Percentiles rank a stretch among this genome's conserved stretches.
These are phyloP conservation scores for Epicoccum nigrum DNA, from an alignment of 2,329 filamentous ascomycete species.

Conservation along the genomic window DNA sequence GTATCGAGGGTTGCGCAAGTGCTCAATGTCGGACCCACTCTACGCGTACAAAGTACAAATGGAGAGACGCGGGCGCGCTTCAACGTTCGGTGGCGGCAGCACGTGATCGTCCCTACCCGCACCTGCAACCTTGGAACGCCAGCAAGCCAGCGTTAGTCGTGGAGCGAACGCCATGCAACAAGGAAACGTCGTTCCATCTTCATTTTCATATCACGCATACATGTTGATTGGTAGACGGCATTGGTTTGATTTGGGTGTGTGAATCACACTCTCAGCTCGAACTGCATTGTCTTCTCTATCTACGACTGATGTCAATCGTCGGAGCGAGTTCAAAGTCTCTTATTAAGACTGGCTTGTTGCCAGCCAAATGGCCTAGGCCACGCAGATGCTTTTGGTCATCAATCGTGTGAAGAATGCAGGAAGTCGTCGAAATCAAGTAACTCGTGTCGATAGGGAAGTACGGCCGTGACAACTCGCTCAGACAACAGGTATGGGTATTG, in stretches of 20 bases:
- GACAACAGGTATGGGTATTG: slow-evolving; percentile 19
- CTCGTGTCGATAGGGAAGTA: slow-evolving; percentile 15
- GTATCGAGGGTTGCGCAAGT: slow-evolving; percentile 32
- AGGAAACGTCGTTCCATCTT: too few relatives aligned
- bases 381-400: slow-evolving; percentile 2
- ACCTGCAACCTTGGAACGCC: too few relatives aligned
- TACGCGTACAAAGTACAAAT: slow-evolving; percentile 1
- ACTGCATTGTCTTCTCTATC: background rate
- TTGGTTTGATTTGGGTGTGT: too few relatives aligned
- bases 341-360: background rate
- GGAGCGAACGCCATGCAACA: too few relatives aligned
- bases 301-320: background rate
- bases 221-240: too few relatives aligned
- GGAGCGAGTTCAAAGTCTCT: background rate
- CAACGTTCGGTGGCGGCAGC: background rate
- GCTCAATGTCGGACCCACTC: slow-evolving; percentile 14
- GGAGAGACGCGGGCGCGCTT: slow-evolving; percentile 26
- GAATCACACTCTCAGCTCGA: background rate
- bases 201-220: too few relatives aligned
- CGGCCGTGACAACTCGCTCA: slow-evolving; percentile 16
- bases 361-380: background rate
- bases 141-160: too few relatives aligned
- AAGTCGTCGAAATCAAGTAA: slow-evolving; percentile 9
- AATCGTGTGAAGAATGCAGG: slow-evolving; percentile 6
- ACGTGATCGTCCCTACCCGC: too few relatives aligned